Conservation (phyloP, 2,329 filamentous ascomycete genomes). For the Alternaria dauci region DNA sequence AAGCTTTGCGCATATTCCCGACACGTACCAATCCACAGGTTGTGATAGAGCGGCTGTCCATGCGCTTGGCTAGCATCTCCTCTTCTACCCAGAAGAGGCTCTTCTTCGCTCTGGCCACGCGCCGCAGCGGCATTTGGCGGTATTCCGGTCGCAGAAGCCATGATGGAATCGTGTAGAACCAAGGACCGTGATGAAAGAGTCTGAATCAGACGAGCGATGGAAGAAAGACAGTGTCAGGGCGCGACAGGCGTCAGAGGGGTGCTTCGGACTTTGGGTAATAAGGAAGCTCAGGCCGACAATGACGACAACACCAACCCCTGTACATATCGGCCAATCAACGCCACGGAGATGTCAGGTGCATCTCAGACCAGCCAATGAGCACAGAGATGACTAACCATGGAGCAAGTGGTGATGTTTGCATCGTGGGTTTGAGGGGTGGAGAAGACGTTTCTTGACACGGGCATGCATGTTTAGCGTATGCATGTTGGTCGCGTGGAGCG, state of each 20-base stretch:
- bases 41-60: slow-evolving; percentile 69
- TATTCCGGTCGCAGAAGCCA: slow-evolving; percentile 75
- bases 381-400: slow-evolving; percentile 3
- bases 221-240: not conserved
- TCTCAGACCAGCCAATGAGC: slow-evolving; percentile 6
- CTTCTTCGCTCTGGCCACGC: slow-evolving; percentile 62
- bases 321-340: slow-evolving; percentile 26
- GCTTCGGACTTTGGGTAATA: slow-evolving; percentile 23
- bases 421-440: slow-evolving; percentile 9
- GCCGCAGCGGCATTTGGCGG: slow-evolving; percentile 59
- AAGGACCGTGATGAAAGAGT: not conserved
- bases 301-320: slow-evolving; percentile 29
- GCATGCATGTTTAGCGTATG: slow-evolving; percentile 8
- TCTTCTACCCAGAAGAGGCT: slow-evolving; percentile 74
- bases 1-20: not conserved
- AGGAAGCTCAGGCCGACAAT: slow-evolving; percentile 23
- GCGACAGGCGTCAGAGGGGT: slow-evolving; percentile 17
- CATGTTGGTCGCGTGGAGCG: slow-evolving; percentile 9
- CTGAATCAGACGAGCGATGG: not conserved
- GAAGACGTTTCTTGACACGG: not conserved
- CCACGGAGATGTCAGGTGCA: slow-evolving; percentile 9
- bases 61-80: slow-evolving; percentile 78
- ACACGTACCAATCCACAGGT: slow-evolving; percentile 75
- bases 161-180: slow-evolving; percentile 43
- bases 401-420: slow-evolving; percentile 23